These are phyloP conservation scores for Ascochyta rabiei DNA, from an alignment of 2,329 filamentous ascomycete genomes.

Conservation along the genomic window DNA sequence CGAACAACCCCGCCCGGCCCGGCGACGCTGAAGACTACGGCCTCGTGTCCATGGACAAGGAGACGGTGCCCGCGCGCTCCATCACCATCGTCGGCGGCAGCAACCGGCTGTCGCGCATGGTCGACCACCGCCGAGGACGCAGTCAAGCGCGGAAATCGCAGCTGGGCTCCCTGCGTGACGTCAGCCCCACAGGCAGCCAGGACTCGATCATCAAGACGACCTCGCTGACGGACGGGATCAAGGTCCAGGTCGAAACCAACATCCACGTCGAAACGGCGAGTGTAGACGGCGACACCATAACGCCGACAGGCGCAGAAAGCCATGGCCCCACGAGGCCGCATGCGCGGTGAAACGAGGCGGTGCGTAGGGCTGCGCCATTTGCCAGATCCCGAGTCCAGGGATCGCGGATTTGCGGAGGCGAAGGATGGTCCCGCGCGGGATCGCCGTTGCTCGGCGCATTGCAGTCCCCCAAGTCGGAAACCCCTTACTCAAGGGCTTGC, in stretches of 20 bases:
- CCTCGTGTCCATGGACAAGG: conserved; percentile 41
- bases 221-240: conserved; percentile 33
- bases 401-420: background rate
- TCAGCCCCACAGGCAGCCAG: conserved; percentile 39
- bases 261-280: conserved; percentile 10
- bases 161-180: conserved; percentile 26
- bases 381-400: background rate
- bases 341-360: background rate
- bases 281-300: conserved; percentile 1
- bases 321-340: background rate
- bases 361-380: background rate
- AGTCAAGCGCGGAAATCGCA: conserved; percentile 19
- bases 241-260: conserved; percentile 40
- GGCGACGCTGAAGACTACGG: conserved; percentile 34
- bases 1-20: conserved; percentile 31
- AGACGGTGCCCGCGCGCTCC: conserved; percentile 32
- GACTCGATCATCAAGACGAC: conserved; percentile 43
- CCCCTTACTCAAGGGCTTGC: background rate
- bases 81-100: conserved; percentile 46
- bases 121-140: conserved; percentile 34
- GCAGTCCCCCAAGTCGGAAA: background rate
- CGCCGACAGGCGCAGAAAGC: background rate
- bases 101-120: conserved; percentile 36
- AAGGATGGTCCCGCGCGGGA: background rate
- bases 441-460: background rate